Evolutionary conservation across 1,284 basidiomycete genomes (phyloP), one percentile per base, ranked within the genome.

Genomic region (Austroboletus sp.): DNA sequence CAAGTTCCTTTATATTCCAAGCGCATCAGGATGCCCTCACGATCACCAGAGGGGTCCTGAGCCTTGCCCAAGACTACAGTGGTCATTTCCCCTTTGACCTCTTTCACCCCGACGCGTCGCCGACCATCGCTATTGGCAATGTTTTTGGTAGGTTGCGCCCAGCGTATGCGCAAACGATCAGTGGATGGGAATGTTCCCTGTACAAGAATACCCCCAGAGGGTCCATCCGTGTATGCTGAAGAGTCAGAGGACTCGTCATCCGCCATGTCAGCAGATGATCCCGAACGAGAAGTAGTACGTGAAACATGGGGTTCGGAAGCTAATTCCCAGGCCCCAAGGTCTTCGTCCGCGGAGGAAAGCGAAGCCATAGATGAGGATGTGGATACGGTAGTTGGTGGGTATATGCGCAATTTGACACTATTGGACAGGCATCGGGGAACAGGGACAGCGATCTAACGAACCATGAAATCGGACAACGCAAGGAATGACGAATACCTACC

Each of bases 201-300:
- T n/a, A 88, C 73, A 11, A 78, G 74, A 50, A 76, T 81, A 2
- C 76, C 79, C 40, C 80, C 79, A 8, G 76, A 66, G 49, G 77
- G 72, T 0, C 78, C 76, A 16, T 74, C 67, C 0, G 66, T 30
- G 31, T 66, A 58, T 21, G 66, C 70, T 2, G 81, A 80, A 1
- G 82, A 80, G 57, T 87, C 85, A 32, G 82, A 85, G 3, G 82
- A 82, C 58, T 89, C 86, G 55, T 89, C 86, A 50, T 89, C 85
- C 1, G 85, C 85, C 58, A 85, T 80, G 53, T 82, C 73, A 42
- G 71, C 77, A 57, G 80, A 79, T 3, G 81, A 79, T 42, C 72
- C 72, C 1, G 75, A 66, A 27, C 83, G 76, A 9, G 73, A 69
- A n/a, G 68, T 50, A 33, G 60, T 69, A 17, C 80, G 79, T 7